Evolutionary conservation across 2,329 filamentous ascomycete species (phyloP), one percentile per base, ranked within the genome.

Genomic region (Hysterium pulicare): DNA sequence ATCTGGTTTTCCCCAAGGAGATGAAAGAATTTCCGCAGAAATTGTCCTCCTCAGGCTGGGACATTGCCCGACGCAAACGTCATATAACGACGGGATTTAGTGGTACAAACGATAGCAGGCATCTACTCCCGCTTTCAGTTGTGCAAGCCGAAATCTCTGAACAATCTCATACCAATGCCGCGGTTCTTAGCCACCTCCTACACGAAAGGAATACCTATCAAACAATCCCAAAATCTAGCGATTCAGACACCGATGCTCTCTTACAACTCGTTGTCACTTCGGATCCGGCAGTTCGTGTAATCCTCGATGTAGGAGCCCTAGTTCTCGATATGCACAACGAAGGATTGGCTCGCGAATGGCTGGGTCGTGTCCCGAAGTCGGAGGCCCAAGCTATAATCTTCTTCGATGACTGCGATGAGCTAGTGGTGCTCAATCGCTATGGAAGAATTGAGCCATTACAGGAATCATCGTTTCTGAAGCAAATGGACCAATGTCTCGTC

Each of bases 271-370:
- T 84, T 0, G 57, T 66, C 0, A 34, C 34, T 0, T 59, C 77
- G 33, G 33, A 67, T 0, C 64, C 67, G 0, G 56, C 64, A 0
- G 68, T 77, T 0, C 71, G 74, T 0, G 83, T 89, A 0, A 75
- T 90, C 1, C 69, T 90, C 0, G 84, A 90, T 48, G 83, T 86
- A 0, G 85, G 86, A 0, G 84, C 86, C 0, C 79, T 84, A 37
- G 77, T 90, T 4, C 59, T 90, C 0, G 84, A 89, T 22, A 61
- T 83, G 0, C 70, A 66, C 20, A 64, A 65, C 31, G 7, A 30
- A 4, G 42, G 68, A 0, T 61, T 84, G 0, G 79, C 71, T 0
- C 54, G 64, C 7, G 59, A 61, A 2, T 83, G 80, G 79, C 49
- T 84, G 1, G 2, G 71, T 42, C n/a, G 13, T 87, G 8, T 17